A percentile compares a stretch with the other conserved stretches of the same genome.
phyloP scores from a whole-genome alignment of 129 eudicot species.

The Kitagawia praeruptora region DNA sequence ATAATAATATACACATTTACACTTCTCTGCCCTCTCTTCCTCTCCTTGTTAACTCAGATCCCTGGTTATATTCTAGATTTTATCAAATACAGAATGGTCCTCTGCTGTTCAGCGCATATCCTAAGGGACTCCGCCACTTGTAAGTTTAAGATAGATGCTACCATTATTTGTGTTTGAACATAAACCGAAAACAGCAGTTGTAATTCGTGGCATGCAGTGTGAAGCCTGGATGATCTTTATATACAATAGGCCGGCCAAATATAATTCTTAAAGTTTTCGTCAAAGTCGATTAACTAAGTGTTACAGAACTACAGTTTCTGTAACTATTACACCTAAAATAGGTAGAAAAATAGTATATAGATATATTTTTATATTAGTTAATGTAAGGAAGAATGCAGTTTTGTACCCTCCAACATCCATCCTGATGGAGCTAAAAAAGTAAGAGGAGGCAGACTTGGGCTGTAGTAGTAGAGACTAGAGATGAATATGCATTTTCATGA shows the following conservation, averaged over 20 bases:
- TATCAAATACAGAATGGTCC: conserved; percentile 79
- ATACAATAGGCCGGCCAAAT: background rate
- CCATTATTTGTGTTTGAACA: background rate
- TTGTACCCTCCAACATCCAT: background rate
- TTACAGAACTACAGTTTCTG: background rate
- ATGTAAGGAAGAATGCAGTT: background rate
- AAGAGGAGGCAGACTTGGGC: too few relatives aligned
- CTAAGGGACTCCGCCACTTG: conserved; percentile 98
- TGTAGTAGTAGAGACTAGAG: too few relatives aligned
- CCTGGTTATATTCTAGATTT: too few relatives aligned
- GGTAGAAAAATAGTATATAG: background rate
- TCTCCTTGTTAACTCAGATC: too few relatives aligned
- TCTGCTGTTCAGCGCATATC: conserved; percentile 93
- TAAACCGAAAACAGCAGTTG: too few relatives aligned
- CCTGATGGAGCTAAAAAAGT: background rate
- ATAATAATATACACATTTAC: too few relatives aligned
- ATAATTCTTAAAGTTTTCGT: too few relatives aligned
- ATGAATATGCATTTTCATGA: too few relatives aligned
- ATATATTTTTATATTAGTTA: too few relatives aligned
- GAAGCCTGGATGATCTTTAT: background rate
- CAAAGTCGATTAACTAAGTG: too few relatives aligned
- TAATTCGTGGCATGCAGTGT: too few relatives aligned
- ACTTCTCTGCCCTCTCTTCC: too few relatives aligned
- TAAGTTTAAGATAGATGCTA: conserved; percentile 32
- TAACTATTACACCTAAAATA: background rate